Conservation (phyloP, 129 eudicot genomes). For the Saussurea involucrata region DNA sequence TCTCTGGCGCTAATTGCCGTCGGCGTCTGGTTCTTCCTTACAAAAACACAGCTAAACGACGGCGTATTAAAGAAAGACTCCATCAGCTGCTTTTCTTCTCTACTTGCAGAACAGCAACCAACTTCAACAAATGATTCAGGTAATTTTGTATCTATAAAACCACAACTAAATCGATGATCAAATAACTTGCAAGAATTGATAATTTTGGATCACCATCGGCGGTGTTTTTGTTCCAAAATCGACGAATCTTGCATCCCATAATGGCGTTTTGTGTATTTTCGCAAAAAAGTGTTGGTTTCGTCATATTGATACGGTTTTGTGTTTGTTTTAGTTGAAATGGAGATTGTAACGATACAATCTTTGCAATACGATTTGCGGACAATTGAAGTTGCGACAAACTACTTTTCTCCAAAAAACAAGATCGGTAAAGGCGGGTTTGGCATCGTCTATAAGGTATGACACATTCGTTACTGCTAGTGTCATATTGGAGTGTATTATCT, state of each 20-base stretch:
- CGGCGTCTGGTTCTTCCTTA: slow-evolving; percentile 14
- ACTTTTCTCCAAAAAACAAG: slow-evolving; percentile 30
- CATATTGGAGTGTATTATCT: background rate
- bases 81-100: slow-evolving; percentile 18
- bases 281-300: background rate
- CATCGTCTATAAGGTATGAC: slow-evolving; percentile 36
- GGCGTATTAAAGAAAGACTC: slow-evolving; percentile 1
- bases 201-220: background rate
- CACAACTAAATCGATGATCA: background rate
- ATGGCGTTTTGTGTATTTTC: background rate
- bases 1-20: slow-evolving; percentile 16
- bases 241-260: background rate
- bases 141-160: background rate
- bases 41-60: background rate
- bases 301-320: background rate
- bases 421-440: slow-evolving; percentile 49
- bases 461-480: background rate
- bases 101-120: slow-evolving; percentile 16
- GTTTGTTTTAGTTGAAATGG: slow-evolving; percentile 18
- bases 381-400: slow-evolving; percentile 26
- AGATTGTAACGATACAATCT: slow-evolving; percentile 15
- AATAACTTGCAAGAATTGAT: background rate
- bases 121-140: slow-evolving; percentile 20
- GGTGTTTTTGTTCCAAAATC: background rate
- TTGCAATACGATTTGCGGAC: slow-evolving; percentile 39